phyloP scores from a whole-genome alignment of 177 flowering plant genomes.

The Telopea speciosissima region DNA sequence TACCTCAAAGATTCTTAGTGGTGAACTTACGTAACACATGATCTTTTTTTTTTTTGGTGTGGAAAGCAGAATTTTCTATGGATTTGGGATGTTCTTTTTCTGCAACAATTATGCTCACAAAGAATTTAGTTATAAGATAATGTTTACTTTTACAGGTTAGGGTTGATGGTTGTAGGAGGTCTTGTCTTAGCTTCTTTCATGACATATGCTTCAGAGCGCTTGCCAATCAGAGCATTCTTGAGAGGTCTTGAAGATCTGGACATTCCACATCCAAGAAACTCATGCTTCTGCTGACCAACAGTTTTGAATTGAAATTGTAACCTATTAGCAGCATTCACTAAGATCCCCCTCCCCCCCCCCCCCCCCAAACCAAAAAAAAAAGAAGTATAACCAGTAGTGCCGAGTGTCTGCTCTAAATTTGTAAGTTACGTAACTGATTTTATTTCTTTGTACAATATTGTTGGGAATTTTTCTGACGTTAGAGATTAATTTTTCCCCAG shows the following conservation, averaged over 20 bases:
- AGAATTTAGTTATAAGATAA: neutral
- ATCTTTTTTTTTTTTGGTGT: neutral
- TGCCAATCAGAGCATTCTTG: conserved; percentile 57
- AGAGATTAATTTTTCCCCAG: neutral
- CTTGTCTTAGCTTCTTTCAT: conserved; percentile 77
- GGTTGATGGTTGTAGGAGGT: conserved; percentile 82
- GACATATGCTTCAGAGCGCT: conserved; percentile 94
- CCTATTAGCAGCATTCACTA: neutral
- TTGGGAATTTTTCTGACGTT: neutral
- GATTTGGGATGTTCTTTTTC: neutral
- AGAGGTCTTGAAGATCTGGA: conserved; percentile 76
- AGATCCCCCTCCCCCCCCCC: too few relatives aligned
- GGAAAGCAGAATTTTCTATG: neutral
- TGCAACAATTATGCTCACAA: neutral
- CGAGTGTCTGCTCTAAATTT: neutral
- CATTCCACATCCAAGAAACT: conserved; percentile 34
- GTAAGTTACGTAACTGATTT: neutral
- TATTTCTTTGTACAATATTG: neutral
- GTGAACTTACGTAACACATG: neutral
- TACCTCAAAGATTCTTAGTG: too few relatives aligned
- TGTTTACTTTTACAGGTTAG: conserved; percentile 52
- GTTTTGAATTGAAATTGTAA: neutral
- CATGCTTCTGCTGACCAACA: conserved; percentile 46
- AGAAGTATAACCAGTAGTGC: too few relatives aligned
- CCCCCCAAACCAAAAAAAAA: too few relatives aligned